These are phyloP conservation scores for Podaxis mareebaensis DNA, from an alignment of 768 basidiomycete genomes.

Conservation along the genomic window DNA sequence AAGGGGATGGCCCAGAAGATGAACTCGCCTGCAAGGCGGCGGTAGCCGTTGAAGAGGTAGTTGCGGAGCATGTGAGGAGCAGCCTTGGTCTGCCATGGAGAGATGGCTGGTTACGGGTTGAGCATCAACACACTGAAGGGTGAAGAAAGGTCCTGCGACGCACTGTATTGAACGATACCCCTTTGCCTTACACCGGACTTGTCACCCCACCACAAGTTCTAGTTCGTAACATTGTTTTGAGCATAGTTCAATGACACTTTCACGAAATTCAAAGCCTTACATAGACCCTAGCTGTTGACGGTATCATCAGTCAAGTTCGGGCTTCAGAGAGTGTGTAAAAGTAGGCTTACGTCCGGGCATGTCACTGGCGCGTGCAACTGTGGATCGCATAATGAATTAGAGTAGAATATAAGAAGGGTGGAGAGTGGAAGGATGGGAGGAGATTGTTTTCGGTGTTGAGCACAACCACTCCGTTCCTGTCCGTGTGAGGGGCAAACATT, in stretches of 20 bases:
- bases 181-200: constrained; percentile 60
- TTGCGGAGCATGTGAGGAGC: constrained; percentile 67
- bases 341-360: constrained; percentile 80
- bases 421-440: constrained; percentile 19
- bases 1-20: constrained; percentile 83
- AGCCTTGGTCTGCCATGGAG: constrained; percentile 79
- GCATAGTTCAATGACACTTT: neutral
- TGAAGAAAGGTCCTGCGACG: constrained; percentile 32
- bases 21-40: constrained; percentile 68
- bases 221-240: constrained; percentile 12
- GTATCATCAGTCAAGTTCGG: neutral
- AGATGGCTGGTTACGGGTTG: constrained; percentile 54
- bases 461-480: constrained; percentile 33
- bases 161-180: constrained; percentile 82
- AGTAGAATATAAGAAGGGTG: constrained; percentile 17
- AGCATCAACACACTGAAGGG: constrained; percentile 4
- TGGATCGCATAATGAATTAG: constrained; percentile 58
- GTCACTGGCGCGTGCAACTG: constrained; percentile 59
- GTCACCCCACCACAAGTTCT: constrained; percentile 95
- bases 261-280: constrained; percentile 45
- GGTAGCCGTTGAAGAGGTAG: constrained; percentile 88
- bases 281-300: constrained; percentile 67
- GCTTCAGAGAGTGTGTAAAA: neutral
- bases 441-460: constrained; percentile 17
- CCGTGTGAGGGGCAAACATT: constrained; percentile 31